Conservation (phyloP, 345 rosid genomes). For the Arabidopsis suecica region DNA sequence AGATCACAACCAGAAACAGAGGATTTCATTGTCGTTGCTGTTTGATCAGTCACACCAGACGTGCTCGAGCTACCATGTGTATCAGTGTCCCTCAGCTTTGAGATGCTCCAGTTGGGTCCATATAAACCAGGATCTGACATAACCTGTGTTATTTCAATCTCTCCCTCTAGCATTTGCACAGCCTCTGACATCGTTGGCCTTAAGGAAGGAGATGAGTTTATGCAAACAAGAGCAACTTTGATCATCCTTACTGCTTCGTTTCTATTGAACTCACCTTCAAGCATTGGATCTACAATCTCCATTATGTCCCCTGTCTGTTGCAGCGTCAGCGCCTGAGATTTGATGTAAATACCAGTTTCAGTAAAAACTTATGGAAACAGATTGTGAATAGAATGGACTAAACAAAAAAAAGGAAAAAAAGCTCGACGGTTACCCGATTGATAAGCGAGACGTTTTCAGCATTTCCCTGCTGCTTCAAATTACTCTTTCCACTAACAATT, state of each 20-base stretch:
- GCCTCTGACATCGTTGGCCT: constrained; percentile 54
- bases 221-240: constrained; percentile 50
- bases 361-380: background rate
- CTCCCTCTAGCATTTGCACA: constrained; percentile 49
- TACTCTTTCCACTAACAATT: constrained; percentile 49
- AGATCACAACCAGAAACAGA: constrained; percentile 23
- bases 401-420: background rate
- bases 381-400: background rate
- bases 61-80: constrained; percentile 25
- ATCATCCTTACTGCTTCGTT: constrained; percentile 50
- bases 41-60: constrained; percentile 21
- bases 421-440: constrained; percentile 46
- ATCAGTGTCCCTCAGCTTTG: constrained; percentile 41
- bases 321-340: constrained; percentile 39
- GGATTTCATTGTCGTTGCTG: constrained; percentile 7
- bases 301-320: constrained; percentile 42
- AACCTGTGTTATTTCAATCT: constrained; percentile 27
- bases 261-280: constrained; percentile 36
- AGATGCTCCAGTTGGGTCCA: constrained; percentile 39
- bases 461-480: constrained; percentile 13
- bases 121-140: constrained; percentile 36
- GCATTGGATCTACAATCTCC: constrained; percentile 47
- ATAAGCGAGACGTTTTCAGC: constrained; percentile 41
- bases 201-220: constrained; percentile 44
- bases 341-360: background rate